phyloP scores from a whole-genome alignment of 2,329 filamentous ascomycete genomes.

The Samsoniella hepiali region DNA sequence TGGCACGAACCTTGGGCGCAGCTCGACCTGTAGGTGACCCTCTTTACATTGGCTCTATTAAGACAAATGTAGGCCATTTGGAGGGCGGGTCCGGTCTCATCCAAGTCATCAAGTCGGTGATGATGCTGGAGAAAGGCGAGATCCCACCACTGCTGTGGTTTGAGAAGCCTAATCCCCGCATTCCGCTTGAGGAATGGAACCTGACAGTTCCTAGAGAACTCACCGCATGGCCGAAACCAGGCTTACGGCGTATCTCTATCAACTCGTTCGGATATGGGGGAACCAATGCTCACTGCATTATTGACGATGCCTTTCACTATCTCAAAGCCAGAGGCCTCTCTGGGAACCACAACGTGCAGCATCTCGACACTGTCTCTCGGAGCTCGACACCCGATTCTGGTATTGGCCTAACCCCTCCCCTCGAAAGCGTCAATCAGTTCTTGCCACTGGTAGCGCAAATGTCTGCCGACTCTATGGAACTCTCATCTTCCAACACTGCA shows the following conservation, averaged over 20 bases:
- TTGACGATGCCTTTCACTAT: conserved; percentile 22
- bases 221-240: conserved; percentile 18
- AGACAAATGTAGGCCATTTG: conserved; percentile 38
- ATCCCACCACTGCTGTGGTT: conserved; percentile 31
- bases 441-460: too few relatives aligned
- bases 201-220: conserved; percentile 22
- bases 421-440: neutral
- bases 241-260: conserved; percentile 21
- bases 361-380: neutral
- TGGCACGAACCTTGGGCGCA: conserved; percentile 31
- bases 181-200: conserved; percentile 25
- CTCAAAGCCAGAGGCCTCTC: neutral
- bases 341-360: neutral
- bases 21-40: conserved; percentile 4
- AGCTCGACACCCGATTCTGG: neutral
- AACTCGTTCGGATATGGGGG: conserved; percentile 31
- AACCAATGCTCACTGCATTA: conserved; percentile 26
- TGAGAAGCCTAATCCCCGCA: conserved; percentile 27
- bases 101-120: conserved; percentile 31
- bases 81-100: conserved; percentile 34
- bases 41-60: conserved; percentile 33
- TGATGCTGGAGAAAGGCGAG: conserved; percentile 28
- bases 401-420: conserved; percentile 1
- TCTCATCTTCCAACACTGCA: neutral
- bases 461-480: neutral